Percentiles rank a stretch among this genome's conserved stretches.
Conservation (phyloP, 2,329 filamentous ascomycete species). For the Pseudogymnoascus sp. region DNA sequence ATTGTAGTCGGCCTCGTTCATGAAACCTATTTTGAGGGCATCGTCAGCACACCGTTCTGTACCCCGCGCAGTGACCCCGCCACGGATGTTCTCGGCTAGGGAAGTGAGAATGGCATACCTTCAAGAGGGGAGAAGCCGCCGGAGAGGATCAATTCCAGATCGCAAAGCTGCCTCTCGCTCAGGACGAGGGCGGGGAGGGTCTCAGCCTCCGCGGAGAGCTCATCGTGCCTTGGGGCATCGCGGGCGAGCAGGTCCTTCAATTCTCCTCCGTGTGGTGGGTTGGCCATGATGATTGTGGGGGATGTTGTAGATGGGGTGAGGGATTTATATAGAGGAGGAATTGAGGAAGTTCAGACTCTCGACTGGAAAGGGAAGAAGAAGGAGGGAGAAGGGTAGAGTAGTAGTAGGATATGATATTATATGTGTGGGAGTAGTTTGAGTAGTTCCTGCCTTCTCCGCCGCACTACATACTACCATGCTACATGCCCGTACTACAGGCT, state of each 20-base stretch:
- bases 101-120: constrained; percentile 50
- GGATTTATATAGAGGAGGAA: background rate
- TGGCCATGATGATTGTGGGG: constrained; percentile 48
- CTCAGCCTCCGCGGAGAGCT: constrained; percentile 81
- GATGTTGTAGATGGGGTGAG: too few relatives aligned
- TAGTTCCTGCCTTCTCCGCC: background rate
- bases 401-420: background rate
- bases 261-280: constrained; percentile 77
- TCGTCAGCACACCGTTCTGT: background rate
- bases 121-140: constrained; percentile 96
- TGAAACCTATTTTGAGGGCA: constrained; percentile 59
- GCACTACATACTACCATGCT: background rate
- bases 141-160: constrained; percentile 94
- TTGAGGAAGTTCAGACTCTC: background rate
- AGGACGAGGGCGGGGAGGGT: constrained; percentile 75
- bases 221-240: constrained; percentile 72
- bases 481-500: background rate
- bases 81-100: background rate
- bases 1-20: constrained; percentile 96
- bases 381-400: background rate
- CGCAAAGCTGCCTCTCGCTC: constrained; percentile 90
- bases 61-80: background rate
- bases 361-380: background rate
- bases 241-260: constrained; percentile 96
- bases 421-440: background rate